A percentile compares a stretch with the other conserved stretches of the same genome.
Conservation (phyloP, 1,284 basidiomycete species). For the Polyporus tsugae region DNA sequence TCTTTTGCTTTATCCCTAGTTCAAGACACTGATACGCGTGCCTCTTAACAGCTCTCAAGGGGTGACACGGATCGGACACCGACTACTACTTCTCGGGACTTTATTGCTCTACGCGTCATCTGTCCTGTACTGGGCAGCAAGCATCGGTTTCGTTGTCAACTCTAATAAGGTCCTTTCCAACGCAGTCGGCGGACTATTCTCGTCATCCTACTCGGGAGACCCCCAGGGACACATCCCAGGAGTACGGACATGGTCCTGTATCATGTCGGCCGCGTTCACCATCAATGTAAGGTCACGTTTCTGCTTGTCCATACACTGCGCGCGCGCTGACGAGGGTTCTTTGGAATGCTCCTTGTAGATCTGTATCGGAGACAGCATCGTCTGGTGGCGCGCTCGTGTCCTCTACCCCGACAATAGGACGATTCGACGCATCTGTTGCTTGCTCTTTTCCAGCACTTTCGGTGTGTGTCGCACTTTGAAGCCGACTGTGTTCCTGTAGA, state of each 20-base stretch:
- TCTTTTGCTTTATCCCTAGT: neutral
- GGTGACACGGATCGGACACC: neutral
- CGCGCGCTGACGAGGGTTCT: neutral
- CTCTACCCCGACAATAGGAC: slow-evolving; percentile 8
- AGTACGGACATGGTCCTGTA: neutral
- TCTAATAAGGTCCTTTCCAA: neutral
- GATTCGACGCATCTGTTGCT: slow-evolving; percentile 3
- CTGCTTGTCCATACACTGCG: neutral
- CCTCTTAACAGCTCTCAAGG: neutral
- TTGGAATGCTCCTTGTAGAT: slow-evolving; percentile 4
- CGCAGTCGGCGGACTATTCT: slow-evolving; percentile 3
- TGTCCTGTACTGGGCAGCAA: neutral
- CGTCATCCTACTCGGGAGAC: neutral
- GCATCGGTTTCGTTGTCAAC: neutral
- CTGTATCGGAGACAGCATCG: slow-evolving; percentile 13
- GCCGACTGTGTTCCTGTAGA: neutral
- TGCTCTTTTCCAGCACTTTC: slow-evolving; percentile 5
- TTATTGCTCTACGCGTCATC: neutral
- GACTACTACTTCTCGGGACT: neutral
- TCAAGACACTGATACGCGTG: neutral
- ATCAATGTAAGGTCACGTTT: slow-evolving; percentile 1
- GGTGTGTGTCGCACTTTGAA: neutral
- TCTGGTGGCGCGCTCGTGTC: slow-evolving; percentile 17
- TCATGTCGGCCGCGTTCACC: slow-evolving; percentile 7
- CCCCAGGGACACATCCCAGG: neutral